A percentile compares a stretch with the other conserved stretches of the same genome.
phyloP scores from a whole-genome alignment of 768 basidiomycete species.

The Candolleomyces efflorescens region DNA sequence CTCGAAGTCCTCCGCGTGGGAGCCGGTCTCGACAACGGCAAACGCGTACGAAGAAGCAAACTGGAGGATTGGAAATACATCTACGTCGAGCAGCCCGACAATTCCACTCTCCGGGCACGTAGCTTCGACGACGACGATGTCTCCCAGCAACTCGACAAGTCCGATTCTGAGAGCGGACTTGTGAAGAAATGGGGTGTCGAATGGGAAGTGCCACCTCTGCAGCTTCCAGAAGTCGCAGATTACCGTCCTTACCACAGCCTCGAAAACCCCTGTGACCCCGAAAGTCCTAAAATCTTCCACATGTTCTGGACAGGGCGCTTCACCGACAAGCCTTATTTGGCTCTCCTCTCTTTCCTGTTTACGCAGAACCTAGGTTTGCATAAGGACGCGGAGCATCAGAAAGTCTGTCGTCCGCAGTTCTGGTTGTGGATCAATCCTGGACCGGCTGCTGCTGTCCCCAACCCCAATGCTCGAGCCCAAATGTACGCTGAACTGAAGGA shows the following conservation, averaged over 20 bases:
- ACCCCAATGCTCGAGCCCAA: slow-evolving; percentile 72
- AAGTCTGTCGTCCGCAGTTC: slow-evolving; percentile 83
- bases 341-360: slow-evolving; percentile 90
- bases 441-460: slow-evolving; percentile 82
- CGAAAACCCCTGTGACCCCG: slow-evolving; percentile 69
- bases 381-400: slow-evolving; percentile 42
- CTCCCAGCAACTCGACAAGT: slow-evolving; percentile 15
- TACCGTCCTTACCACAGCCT: slow-evolving; percentile 58
- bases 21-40: slow-evolving; percentile 80
- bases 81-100: slow-evolving; percentile 59
- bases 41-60: slow-evolving; percentile 67
- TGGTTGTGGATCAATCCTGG: slow-evolving; percentile 99
- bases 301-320: slow-evolving; percentile 99
- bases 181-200: slow-evolving; percentile 55
- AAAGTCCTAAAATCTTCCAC: slow-evolving; percentile 88
- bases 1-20: slow-evolving; percentile 92
- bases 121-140: slow-evolving; percentile 11
- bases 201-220: slow-evolving; percentile 52
- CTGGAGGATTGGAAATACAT: slow-evolving; percentile 87
- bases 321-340: slow-evolving; percentile 97
- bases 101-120: slow-evolving; percentile 18
- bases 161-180: slow-evolving; percentile 52
- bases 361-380: slow-evolving; percentile 93
- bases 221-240: slow-evolving; percentile 44
- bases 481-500: slow-evolving; percentile 80